Base-by-base conservation (phyloP, 768 basidiomycete genomes). In the Serpula lacrymans region DNA sequence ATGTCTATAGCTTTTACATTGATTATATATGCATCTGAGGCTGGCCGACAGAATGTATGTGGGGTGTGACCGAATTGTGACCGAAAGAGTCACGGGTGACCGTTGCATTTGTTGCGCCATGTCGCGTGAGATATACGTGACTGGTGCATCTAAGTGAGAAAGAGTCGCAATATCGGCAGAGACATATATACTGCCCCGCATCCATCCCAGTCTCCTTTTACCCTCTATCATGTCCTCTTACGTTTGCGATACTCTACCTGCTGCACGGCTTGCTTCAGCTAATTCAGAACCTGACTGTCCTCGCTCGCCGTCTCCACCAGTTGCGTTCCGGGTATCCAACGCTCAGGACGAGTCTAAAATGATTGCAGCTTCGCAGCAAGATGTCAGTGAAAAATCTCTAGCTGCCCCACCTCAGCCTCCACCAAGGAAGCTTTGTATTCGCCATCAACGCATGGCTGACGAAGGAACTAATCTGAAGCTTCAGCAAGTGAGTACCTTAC, bases 381-480 rank as follows among this genome's bases (percentile, higher is more conserved):
- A 45, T 18, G 22, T 20, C 30, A 30, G 16, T 35, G 42, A 18
- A 45, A 39, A 16, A 33, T 45, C 3, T 37, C 28, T 23, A 6
- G 28, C 52, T 6, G 46, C 60, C 10, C 59, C 60, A 11, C 57
- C 64, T 0, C 51, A 68, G 9, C 67, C 68, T n/a, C 62, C 74
- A 2, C 72, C 76, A 11, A 69, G 88, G 34, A 95, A 91, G 66
- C 75, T 96, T 13, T 97, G 94, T 58, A 82, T 93, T 5, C 68
- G 94, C 23, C 95, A 98, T 64, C 89, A 94, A 67, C 77, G 94
- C 34, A 98, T 95, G 83, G 95, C 95, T 5, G 92, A 98, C 68
- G 82, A 95, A 64, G 90, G 90, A 11, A 93, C 88, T 17, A 96
- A 88, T 60, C 68, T 89, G 45, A 92, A 85, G 68, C 74, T 98